Evolutionary conservation across 371 early-diverging fungal species (phyloP), one percentile per base, ranked within the genome.

Genomic region (Zychaea mexicana): DNA sequence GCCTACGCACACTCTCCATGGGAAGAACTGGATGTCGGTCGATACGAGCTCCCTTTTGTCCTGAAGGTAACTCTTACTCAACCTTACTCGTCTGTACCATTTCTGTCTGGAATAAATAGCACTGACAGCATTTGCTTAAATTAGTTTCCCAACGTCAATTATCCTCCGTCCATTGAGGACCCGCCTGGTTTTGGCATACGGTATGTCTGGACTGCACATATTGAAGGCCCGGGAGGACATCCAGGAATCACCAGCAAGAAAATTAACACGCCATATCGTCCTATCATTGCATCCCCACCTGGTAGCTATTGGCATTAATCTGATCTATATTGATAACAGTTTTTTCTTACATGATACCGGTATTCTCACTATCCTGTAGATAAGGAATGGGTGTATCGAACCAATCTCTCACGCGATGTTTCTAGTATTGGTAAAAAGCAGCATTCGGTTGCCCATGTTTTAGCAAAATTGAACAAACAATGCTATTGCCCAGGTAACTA

Each of bases 201-300:
- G 9, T 76, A 76, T 26, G 66, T 85, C 6, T 85, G 81, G 81
- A 73, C 77, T 15, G 85, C 81, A 1, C 72, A 75, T 31, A 62
- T 82, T 0, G 78, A 81, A 13, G 80, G 80, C 4, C 80, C 85
- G 9, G 70, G 57, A 1, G 30, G 65, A 2, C 66, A 66, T 17
- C 61, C 71, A 0, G 72, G 69, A 2, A 30, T 70, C n/a, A 60
- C 62, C 7, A 72, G 72, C 36, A 57, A 62, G 57, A 71, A 73
- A 27, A 53, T 57, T 21, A 42, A 59, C 2, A 64, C 62, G 5
- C 60, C 68, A 0, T 74, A 66, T 52, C 63, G 74, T 0, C 77
- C 77, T 1, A 64, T 73, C 2, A 61, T 77, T 12, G 62, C 64
- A 45, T 65, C 74, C 10, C 70, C 77, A 9, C 49, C 59, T 27